Percentiles rank a stretch among this genome's conserved stretches.
Evolutionary conservation across 805 yeast species (phyloP).

Genomic region (Wickerhamiella slavikovae): DNA sequence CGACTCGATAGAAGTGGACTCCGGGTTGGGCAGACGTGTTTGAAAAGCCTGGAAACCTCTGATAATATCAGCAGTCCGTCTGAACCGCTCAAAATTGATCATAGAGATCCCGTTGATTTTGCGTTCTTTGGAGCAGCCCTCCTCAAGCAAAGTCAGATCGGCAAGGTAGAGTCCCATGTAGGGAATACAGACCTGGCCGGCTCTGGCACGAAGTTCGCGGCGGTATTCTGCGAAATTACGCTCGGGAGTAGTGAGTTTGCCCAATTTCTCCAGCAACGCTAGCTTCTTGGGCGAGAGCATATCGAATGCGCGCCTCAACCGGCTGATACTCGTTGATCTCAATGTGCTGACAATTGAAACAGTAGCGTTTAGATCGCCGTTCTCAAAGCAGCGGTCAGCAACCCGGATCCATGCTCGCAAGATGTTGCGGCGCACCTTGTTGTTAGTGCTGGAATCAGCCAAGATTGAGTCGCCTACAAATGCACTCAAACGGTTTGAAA

Average conservation of each 20-base stretch:
- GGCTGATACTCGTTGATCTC: conserved; percentile 17
- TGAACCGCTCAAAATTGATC: conserved; percentile 19
- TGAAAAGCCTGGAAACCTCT: conserved; percentile 18
- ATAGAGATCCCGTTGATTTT: conserved; percentile 6
- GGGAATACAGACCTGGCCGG: conserved; percentile 16
- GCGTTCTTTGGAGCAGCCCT: conserved; percentile 17
- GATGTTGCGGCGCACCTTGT: conserved; percentile 16
- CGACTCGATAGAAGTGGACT: conserved; percentile 5
- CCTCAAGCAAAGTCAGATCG: conserved; percentile 19
- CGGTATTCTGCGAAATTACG: conserved; percentile 19
- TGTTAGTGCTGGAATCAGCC: conserved; percentile 10
- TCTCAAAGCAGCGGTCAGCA: conserved; percentile 15
- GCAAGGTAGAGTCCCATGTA: conserved; percentile 18
- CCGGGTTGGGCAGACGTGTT: conserved; percentile 7
- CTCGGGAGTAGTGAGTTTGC: conserved; percentile 16
- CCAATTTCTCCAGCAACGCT: conserved; percentile 11
- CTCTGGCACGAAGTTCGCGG: conserved; percentile 10
- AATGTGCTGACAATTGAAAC: conserved; percentile 17
- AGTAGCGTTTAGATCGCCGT: conserved; percentile 17
- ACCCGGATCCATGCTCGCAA: conserved; percentile 20
- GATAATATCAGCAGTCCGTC: conserved; percentile 14
- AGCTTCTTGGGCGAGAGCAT: conserved; percentile 13
- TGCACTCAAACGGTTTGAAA: conserved; percentile 18
- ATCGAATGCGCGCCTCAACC: conserved; percentile 19
- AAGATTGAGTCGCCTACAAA: conserved; percentile 19